Conservation (phyloP, 2,329 filamentous ascomycete species). For the Helicocarpus griseus region DNA sequence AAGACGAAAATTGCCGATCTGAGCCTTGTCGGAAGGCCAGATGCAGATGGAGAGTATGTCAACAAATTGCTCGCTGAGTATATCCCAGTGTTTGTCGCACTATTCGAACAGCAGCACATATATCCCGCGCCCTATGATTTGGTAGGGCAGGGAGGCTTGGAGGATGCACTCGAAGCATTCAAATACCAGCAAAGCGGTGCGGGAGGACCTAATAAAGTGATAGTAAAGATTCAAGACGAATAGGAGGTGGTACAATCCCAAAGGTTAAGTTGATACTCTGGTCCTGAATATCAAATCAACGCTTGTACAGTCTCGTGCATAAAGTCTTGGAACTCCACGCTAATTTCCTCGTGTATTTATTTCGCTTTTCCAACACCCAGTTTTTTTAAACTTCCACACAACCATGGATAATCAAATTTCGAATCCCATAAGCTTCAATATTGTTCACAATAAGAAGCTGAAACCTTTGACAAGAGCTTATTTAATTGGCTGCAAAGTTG, state of each 20-base stretch:
- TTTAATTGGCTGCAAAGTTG: no score
- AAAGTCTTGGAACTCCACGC: no score
- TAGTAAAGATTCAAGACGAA: conserved; percentile 17
- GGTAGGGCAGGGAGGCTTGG: conserved; percentile 16
- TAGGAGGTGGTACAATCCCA: background rate
- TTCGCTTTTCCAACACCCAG: no score
- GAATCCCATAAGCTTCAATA: no score
- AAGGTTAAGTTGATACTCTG: no score
- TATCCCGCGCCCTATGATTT: conserved; percentile 15
- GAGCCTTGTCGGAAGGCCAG: conserved; percentile 13
- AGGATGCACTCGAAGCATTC: conserved; percentile 16
- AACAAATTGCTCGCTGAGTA: conserved; percentile 15
- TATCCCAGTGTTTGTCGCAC: conserved; percentile 14
- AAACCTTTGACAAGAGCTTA: no score
- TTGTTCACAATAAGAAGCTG: no score
- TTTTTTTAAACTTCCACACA: no score
- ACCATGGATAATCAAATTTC: no score
- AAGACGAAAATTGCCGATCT: conserved; percentile 14
- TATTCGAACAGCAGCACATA: conserved; percentile 14
- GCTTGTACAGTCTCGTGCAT: no score
- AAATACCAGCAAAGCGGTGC: conserved; percentile 15
- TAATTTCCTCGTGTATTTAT: no score
- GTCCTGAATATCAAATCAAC: no score
- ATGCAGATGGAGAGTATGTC: conserved; percentile 13
- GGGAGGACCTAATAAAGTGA: conserved; percentile 15